A percentile compares a stretch with the other conserved stretches of the same genome.
phyloP scores from a whole-genome alignment of 2,329 filamentous ascomycete genomes.

The Talaromyces sp. region DNA sequence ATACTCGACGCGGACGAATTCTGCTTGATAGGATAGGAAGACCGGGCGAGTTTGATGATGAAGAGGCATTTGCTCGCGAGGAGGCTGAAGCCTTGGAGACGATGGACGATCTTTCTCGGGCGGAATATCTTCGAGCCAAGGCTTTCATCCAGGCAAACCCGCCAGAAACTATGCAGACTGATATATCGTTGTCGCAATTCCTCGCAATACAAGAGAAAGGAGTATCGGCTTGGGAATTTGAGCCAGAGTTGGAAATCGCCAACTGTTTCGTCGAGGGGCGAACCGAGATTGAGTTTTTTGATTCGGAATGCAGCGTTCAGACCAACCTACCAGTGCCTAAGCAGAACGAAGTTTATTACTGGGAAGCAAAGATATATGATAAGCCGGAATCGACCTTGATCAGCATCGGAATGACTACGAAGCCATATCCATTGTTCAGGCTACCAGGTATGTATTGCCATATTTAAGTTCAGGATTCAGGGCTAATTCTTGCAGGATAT shows the following conservation, averaged over 20 bases:
- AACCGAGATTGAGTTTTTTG: slow-evolving; percentile 98
- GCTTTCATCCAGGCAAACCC: slow-evolving; percentile 93
- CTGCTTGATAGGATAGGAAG: slow-evolving; percentile 88
- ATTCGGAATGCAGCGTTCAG: slow-evolving; percentile 95
- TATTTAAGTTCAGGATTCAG: background rate
- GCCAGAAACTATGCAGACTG: slow-evolving; percentile 89
- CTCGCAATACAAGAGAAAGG: slow-evolving; percentile 98
- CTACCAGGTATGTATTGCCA: slow-evolving; percentile 68
- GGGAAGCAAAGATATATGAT: slow-evolving; percentile 98
- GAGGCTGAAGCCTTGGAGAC: slow-evolving; percentile 91
- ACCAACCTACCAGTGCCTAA: slow-evolving; percentile 96
- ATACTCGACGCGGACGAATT: slow-evolving; percentile 82
- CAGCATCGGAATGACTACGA: slow-evolving; percentile 91
- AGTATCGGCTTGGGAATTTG: slow-evolving; percentile 99
- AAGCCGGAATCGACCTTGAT: slow-evolving; percentile 86
- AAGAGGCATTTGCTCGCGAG: slow-evolving; percentile 88
- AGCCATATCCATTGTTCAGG: slow-evolving; percentile 92
- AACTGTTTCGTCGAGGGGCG: slow-evolving; percentile 97
- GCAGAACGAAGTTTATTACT: slow-evolving; percentile 99
- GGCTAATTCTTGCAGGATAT: slow-evolving; percentile 57
- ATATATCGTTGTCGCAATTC: slow-evolving; percentile 96
- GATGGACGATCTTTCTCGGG: slow-evolving; percentile 90
- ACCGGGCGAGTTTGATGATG: slow-evolving; percentile 95
- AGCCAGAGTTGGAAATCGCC: slow-evolving; percentile 96
- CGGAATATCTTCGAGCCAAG: slow-evolving; percentile 92